Conservation (phyloP, 371 early-diverging fungal species). For the Lichtheimia corymbifera region DNA sequence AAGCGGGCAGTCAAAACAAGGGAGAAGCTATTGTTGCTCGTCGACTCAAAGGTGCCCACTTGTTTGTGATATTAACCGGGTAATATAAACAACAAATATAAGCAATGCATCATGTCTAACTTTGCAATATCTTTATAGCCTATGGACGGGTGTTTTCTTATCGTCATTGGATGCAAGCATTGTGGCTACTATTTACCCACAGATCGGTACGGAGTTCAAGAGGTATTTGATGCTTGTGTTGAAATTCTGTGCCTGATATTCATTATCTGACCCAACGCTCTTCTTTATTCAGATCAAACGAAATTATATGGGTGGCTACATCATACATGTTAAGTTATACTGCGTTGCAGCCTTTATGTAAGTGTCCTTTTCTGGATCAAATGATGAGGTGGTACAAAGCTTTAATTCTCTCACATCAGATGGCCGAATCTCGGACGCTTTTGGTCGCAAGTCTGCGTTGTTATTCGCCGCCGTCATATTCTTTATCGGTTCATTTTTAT, state of each 20-base stretch:
- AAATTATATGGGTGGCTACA: constrained; percentile 73
- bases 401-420: constrained; percentile 20
- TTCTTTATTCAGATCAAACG: constrained; percentile 34
- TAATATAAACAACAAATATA: constrained; percentile 12
- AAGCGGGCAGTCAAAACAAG: neutral
- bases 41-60: constrained; percentile 33
- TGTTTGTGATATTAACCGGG: constrained; percentile 38
- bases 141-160: constrained; percentile 58
- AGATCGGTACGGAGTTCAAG: constrained; percentile 78
- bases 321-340: constrained; percentile 77
- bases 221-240: constrained; percentile 14
- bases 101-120: too few species aligned
- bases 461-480: constrained; percentile 59
- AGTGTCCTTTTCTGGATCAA: constrained; percentile 13
- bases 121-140: constrained; percentile 13
- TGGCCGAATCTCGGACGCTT: constrained; percentile 64
- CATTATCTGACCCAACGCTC: neutral
- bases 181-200: constrained; percentile 76
- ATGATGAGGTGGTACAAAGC: neutral
- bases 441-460: constrained; percentile 64
- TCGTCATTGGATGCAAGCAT: constrained; percentile 79
- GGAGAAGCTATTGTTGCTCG: constrained; percentile 28
- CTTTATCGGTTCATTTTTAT: constrained; percentile 56
- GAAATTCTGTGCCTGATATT: too few species aligned
- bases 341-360: constrained; percentile 76